Evolutionary conservation across 192 early-diverging fungal species (phyloP).

Genomic region (Coemansia sp.): DNA sequence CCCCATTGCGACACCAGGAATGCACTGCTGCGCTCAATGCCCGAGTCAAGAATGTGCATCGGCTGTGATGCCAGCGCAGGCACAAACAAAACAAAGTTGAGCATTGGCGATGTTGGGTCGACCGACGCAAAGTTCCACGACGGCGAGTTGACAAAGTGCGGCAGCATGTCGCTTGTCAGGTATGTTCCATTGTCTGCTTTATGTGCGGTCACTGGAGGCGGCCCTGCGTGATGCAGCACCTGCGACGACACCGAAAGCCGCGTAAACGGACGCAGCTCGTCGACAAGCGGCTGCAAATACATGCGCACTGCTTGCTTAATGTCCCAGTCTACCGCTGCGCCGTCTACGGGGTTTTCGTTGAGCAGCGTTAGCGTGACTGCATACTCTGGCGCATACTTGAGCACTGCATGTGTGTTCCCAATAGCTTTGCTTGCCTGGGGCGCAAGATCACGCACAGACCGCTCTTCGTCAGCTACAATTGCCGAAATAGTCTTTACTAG

Average conservation of each 20-base stretch:
- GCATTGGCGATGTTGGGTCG: conserved; percentile 72
- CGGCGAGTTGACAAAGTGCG: conserved; percentile 92
- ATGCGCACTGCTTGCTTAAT: conserved; percentile 65
- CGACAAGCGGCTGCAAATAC: conserved; percentile 72
- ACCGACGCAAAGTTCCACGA: conserved; percentile 95
- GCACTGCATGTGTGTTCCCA: conserved; percentile 51
- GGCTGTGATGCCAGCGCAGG: conserved; percentile 68
- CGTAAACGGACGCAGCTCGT: conserved; percentile 64
- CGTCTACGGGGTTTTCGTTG: conserved; percentile 70
- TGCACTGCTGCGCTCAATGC: conserved; percentile 61
- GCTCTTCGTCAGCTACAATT: conserved; percentile 32
- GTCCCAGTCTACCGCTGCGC: conserved; percentile 75
- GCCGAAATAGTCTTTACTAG: conserved; percentile 6
- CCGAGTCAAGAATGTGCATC: conserved; percentile 59
- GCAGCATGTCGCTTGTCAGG: conserved; percentile 68
- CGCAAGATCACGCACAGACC: conserved; percentile 8
- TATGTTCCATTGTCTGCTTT: conserved; percentile 30
- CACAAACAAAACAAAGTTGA: conserved; percentile 91
- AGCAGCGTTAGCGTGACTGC: conserved; percentile 84
- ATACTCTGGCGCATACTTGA: conserved; percentile 85
- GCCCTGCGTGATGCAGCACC: conserved; percentile 76
- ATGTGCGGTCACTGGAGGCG: conserved; percentile 67
- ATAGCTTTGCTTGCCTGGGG: not conserved
- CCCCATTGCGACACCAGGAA: conserved; percentile 94
- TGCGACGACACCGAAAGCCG: conserved; percentile 79